Evolutionary conservation across 2,329 filamentous ascomycete genomes (phyloP), one percentile per base, ranked within the genome.

Genomic region (Penicillium fuscoglaucum): DNA sequence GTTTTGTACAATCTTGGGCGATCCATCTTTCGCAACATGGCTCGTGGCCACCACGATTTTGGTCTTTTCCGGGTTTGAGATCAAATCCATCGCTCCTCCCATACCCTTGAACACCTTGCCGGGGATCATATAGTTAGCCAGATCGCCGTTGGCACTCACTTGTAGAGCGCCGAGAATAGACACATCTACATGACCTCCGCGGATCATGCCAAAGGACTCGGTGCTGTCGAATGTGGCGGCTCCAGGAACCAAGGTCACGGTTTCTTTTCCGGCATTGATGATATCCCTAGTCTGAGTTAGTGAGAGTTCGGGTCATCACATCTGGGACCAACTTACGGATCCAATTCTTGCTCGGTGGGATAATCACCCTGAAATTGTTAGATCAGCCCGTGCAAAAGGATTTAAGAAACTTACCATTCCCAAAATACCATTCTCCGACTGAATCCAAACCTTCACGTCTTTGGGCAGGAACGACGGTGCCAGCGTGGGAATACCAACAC

Each of bases 71-170:
- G 87, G 87, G 74, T 90, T 89, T 39, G 85, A 87, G 12, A 90
- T 86, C 8, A 90, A 77, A 70, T 90, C 87, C 87, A 90, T 90
- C 19, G 87, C 87, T 29, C 87, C 87, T 60, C 91, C 91, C 87
- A 96, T 95, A 19, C 91, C 91, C 81, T 95, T 95, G 76, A 92
- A 73, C 12, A 91, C 85, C 76, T 93, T 95, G 26, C 91, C 91
- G 0, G 91, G 91, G 62, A 96, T 89, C 88, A 95, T 95, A 81
- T 91, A 96, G 76, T 95, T 95, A 46, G 91, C 91, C 53, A 96
- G 77, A 71, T 96, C 91, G 28, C 91, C 91, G 2, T 84, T 81
- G 0, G 90, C 90, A 63, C 86, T 88, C 24, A 95, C 90, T 78
- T 96, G 90, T 64, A 93, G 85, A 2, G 90, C 88, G 4, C 91